Evolutionary conservation across 2,329 filamentous ascomycete species (phyloP).

Genomic region (Penicillium oxalicum): DNA sequence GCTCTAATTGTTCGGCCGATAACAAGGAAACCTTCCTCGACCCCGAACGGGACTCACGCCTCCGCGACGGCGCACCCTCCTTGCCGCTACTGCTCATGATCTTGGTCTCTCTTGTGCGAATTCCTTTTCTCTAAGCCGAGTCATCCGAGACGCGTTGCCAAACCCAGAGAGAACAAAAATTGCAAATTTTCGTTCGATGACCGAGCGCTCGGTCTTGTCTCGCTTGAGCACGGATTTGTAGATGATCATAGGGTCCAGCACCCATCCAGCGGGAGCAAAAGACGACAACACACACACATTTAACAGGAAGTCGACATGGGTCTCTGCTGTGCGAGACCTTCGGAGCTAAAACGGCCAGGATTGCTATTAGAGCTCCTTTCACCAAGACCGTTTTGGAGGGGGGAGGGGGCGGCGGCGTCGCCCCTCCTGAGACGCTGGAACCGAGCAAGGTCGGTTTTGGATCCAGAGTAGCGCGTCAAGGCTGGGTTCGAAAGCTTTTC

Average conservation of each 20-base stretch:
- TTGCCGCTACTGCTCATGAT: slow-evolving; percentile 23
- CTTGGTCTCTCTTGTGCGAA: neutral
- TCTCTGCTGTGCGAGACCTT: neutral
- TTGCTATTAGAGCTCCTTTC: too few species aligned
- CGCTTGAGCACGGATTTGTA: slow-evolving; percentile 4
- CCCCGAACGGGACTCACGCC: slow-evolving; percentile 47
- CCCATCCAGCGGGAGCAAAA: slow-evolving; percentile 1
- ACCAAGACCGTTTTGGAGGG: neutral
- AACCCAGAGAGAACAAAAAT: too few species aligned
- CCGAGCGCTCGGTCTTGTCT: slow-evolving; percentile 6
- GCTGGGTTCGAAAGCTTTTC: too few species aligned
- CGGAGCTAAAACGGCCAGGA: neutral
- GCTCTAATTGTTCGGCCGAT: slow-evolving; percentile 53
- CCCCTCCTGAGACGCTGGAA: too few species aligned
- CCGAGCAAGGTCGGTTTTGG: too few species aligned
- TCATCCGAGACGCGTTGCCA: too few species aligned
- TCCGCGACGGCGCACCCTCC: slow-evolving; percentile 22
- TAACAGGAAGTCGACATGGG: too few species aligned
- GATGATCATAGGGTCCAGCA: slow-evolving; percentile 13
- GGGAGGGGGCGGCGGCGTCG: too few species aligned
- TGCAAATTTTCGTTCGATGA: neutral
- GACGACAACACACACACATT: slow-evolving; percentile 6
- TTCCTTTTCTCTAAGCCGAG: neutral
- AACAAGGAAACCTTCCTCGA: slow-evolving; percentile 54
- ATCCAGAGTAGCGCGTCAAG: too few species aligned